Base-by-base conservation (phyloP, 129 eudicot species). In the Flaveria sonorensis region DNA sequence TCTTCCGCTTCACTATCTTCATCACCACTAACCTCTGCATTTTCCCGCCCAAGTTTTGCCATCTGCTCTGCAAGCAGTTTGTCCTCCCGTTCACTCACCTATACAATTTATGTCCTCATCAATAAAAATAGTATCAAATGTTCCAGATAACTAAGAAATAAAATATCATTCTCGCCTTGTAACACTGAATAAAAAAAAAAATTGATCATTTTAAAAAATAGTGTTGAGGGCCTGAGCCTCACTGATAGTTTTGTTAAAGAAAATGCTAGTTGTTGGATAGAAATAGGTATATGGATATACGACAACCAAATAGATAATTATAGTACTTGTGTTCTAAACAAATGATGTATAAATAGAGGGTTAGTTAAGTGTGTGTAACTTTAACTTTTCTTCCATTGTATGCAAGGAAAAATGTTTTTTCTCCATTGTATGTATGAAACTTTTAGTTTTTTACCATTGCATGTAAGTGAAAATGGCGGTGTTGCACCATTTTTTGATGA, bases 51-150 rank as follows among this genome's bases (percentile, higher is more conserved):
- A 52, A 89, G 85, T 68, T 82, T 86, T 3, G 76, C 85, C 91
- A 89, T 80, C 57, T 86, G 87, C 32, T 89, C 95, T 14, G 80
- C 86, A 16, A 89, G 81, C 65, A 89, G 73, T 70, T 86, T 86
- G 68, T 89, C 95, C 83, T 89, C 95, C 80, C 91, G 83, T 78
- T 89, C 94, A 78, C 94, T 89, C 94, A 89, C 94, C 94, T 89
- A 65, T 1, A 52, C 57, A 66, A 65, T 68, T 68, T 20, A 40
- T 40, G 30, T 10, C 32, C 3, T 9, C 48, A 10, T 66, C 51
- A 39, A 32, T 6, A 36, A 32, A 36, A 64, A 7, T 30, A 64
- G 16, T 30, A 64, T 64, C 23, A 64, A 6, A 20, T 64, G 46
- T 64, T 64, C 46, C 47, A 2, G 46, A 16, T 6, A 32, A 16